Base-by-base conservation (phyloP, 306 rosid species). In the Cicer arietinum region DNA sequence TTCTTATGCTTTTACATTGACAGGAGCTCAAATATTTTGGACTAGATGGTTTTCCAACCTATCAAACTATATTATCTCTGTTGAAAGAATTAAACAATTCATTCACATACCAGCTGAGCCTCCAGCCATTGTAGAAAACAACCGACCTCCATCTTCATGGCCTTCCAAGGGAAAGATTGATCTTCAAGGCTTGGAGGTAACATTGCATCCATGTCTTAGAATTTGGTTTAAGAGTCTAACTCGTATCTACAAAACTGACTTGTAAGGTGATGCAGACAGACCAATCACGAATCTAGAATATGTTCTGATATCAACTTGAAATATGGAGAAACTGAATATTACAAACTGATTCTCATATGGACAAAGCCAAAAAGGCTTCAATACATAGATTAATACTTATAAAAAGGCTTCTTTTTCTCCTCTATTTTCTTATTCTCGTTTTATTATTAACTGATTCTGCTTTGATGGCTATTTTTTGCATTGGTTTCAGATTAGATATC, bases 81-180 rank as follows among this genome's bases (percentile, higher is more conserved):
- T 90, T 47, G 98, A 93, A 85, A 76, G 95, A 81, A 93, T 93
- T 76, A 90, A 90, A 58, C 98, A 93, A 72, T 90, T 89, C 79
- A 86, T 93, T 84, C 85, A 77, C 9, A 81, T 90, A 64, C 90
- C 93, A 13, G 50, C 67, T 1, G 95, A 93, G 64, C 93, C 96
- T 79, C 88, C 88, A 0, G 89, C 89, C 42, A 69, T 89, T 65
- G 75, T 90, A 17, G 88, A 86, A 44, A 74, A 80, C 39, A 86
- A 64, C 6, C 82, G 89, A 44, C 96, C 96, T 10, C 87, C 94
- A 25, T 54, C 81, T 56, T 87, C 91, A 13, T 90, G 98, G 98
- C 96, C 98, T 25, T 58, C 74, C 41, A 89, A 74, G 85, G 96
- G 98, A 13, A 83, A 86, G 84, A 89, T 90, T 77, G 91, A 87